Conservation (phyloP, 257 asterid genomes). For the Cinchona pubescens region DNA sequence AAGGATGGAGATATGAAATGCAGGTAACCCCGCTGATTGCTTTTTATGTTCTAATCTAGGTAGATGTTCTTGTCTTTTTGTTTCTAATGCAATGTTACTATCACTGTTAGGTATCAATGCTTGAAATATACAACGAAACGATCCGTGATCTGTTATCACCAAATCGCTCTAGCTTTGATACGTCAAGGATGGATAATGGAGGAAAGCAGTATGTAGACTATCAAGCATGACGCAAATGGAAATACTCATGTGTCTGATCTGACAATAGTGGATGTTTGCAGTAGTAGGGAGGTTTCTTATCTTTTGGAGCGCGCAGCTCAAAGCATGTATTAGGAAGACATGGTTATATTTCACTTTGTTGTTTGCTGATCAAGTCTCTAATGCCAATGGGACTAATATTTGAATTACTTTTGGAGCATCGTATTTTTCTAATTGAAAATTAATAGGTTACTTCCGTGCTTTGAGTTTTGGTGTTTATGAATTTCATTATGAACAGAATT, state of each 20-base stretch:
- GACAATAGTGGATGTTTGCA: conserved; percentile 69
- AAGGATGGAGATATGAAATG: conserved; percentile 99
- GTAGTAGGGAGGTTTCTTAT: conserved; percentile 86
- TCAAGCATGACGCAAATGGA: conserved; percentile 80
- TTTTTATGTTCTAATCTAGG: conserved; percentile 6
- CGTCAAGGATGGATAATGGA: conserved; percentile 48
- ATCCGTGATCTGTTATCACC: conserved; percentile 77
- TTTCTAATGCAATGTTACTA: neutral
- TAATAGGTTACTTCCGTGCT: neutral
- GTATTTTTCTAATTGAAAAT: neutral
- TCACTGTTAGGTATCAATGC: conserved; percentile 80
- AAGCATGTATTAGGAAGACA: conserved; percentile 55
- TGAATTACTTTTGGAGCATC: neutral
- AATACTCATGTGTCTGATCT: conserved; percentile 83
- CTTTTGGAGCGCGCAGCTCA: conserved; percentile 91
- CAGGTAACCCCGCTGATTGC: conserved; percentile 50
- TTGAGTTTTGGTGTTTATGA: neutral
- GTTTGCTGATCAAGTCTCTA: neutral
- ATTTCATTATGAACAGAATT: neutral
- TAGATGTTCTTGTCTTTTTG: neutral
- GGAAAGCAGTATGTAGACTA: conserved; percentile 77
- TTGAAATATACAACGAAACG: conserved; percentile 91
- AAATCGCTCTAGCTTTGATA: conserved; percentile 54
- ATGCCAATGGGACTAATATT: neutral
- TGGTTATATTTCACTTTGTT: neutral